Evolutionary conservation across 2,329 filamentous ascomycete genomes (phyloP).

Genomic region (Teratosphaeria viscida): DNA sequence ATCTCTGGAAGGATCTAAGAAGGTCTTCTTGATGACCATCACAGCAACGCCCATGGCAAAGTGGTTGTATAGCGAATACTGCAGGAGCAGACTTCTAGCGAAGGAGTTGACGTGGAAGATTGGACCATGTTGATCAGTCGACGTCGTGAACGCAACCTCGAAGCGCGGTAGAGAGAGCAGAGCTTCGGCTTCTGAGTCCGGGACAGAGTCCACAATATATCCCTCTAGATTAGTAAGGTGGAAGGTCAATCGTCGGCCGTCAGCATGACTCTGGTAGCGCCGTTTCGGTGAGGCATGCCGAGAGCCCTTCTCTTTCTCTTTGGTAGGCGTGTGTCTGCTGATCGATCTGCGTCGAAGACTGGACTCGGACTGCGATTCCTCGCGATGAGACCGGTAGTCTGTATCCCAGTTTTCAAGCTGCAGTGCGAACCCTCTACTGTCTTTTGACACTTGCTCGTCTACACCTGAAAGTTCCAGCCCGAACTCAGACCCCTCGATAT

Average conservation of each 20-base stretch:
- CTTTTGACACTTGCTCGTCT: conserved; percentile 70
- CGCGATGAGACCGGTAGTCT: conserved; percentile 72
- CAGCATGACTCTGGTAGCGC: conserved; percentile 44
- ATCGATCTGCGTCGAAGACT: conserved; percentile 56
- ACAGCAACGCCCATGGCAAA: conserved; percentile 78
- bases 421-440: conserved; percentile 71
- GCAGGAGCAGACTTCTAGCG: conserved; percentile 65
- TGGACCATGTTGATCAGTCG: conserved; percentile 76
- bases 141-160: conserved; percentile 74
- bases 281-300: conserved; percentile 33
- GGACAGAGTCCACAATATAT: conserved; percentile 78
- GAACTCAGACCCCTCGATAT: conserved; percentile 79
- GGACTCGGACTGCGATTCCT: conserved; percentile 43
- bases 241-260: conserved; percentile 72
- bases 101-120: conserved; percentile 79
- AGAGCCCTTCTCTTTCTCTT: conserved; percentile 9
- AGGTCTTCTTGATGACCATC: conserved; percentile 52
- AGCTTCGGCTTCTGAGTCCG: conserved; percentile 73
- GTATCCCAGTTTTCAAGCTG: conserved; percentile 81
- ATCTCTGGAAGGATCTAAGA: conserved; percentile 20
- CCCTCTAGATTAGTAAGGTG: conserved; percentile 78
- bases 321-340: conserved; percentile 51
- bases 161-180: conserved; percentile 80
- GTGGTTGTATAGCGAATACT: conserved; percentile 89
- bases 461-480: conserved; percentile 84